These are phyloP conservation scores for Epichloe amarillans DNA, from an alignment of 2,329 filamentous ascomycete genomes.

Conservation along the genomic window DNA sequence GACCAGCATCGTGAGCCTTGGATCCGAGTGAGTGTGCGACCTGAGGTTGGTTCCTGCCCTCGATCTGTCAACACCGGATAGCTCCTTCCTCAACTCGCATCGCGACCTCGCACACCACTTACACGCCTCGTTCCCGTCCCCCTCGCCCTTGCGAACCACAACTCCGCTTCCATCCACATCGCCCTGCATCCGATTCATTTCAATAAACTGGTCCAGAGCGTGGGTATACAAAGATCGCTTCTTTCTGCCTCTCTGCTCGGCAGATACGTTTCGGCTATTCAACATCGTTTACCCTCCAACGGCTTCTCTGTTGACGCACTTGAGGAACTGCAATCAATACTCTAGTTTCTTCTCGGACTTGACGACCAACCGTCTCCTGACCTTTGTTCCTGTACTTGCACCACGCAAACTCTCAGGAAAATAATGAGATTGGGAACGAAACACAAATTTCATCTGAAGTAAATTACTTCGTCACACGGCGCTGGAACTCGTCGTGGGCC, in stretches of 20 bases:
- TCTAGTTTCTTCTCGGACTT: not conserved
- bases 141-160: not conserved
- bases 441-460: not conserved
- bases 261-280: not conserved
- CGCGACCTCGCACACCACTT: slow-evolving; percentile 2
- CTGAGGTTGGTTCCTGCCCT: not conserved
- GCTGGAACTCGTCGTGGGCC: not conserved
- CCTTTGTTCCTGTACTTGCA: slow-evolving; percentile 1
- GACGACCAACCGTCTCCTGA: not conserved
- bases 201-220: not conserved
- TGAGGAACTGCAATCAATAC: not conserved
- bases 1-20: not conserved
- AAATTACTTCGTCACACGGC: slow-evolving; percentile 1
- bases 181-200: not conserved
- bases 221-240: not conserved
- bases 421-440: not conserved
- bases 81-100: slow-evolving; percentile 4
- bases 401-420: not conserved
- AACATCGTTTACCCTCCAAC: not conserved
- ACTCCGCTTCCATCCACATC: not conserved
- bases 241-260: not conserved
- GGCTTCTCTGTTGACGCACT: not conserved
- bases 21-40: not conserved
- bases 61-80: not conserved
- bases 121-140: slow-evolving; percentile 1